Evolutionary conservation across 805 yeast genomes (phyloP), one percentile per base, ranked within the genome.

Genomic region (Spathaspora boniae): DNA sequence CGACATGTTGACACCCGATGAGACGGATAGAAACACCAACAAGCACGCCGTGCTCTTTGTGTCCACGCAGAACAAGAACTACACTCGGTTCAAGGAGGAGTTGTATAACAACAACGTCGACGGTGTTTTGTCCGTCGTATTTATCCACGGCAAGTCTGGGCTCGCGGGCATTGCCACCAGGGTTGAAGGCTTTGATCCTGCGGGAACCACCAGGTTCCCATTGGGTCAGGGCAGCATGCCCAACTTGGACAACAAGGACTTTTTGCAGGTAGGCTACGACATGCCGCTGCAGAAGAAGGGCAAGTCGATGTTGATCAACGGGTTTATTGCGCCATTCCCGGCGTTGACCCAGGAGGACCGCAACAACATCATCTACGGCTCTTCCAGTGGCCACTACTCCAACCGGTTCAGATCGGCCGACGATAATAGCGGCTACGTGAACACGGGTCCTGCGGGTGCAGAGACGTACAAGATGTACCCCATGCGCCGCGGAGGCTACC

Each of bases 261-360:
- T 56, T 46, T 50, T 71, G 29, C 62, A 56, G 38, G 60, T 77
- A 2, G 65, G 66, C 31, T 91, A 82, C 50, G 53, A 66, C 29
- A 72, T 81, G 73, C 91, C 95, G 3, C 61, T 68, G 2, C 65
- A 72, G 40, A 65, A 63, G 25, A 68, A 60, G 9, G 82, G 87
- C 21, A 93, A 91, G 54, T 82, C 95, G 2, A 84, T 93, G 83
- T 65, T 91, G 16, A 58, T 91, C 44, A 83, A 80, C 30, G 97
- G 97, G 0, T 86, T 68, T 51, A 76, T 78, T 41, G 73, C 87
- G 4, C 82, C 79, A 40, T 61, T 62, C 23, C 68, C 70, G 14
- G 80, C 80, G 6, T 63, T 91, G 30, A 77, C 78, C 4, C 76
- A 74, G 26, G 82, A 80, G 31, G 97, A 89, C 48, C 74, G 70